Evolutionary conservation across 1,284 basidiomycete genomes (phyloP), one percentile per base, ranked within the genome.

Genomic region (Xerocomus amazonicus): DNA sequence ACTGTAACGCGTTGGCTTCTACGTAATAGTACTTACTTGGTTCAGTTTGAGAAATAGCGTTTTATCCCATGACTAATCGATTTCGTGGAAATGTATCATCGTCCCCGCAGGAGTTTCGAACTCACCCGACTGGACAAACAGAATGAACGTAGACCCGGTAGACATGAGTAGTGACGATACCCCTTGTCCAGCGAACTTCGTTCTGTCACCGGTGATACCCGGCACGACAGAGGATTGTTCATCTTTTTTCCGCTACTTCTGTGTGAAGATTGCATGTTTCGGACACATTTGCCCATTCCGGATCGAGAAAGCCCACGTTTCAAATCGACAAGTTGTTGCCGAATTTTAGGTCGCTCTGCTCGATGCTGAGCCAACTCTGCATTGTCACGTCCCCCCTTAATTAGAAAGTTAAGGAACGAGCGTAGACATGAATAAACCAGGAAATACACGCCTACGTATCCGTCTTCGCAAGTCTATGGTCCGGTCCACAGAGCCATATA

Each of bases 191-290:
- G 60, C 9, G 84, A 73, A 60, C 78, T 90, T 63, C n/a, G n/a
- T n/a, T n/a, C n/a, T n/a, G n/a, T n/a, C 88, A 36, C 92, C 90
- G 32, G 97, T 83, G 37, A 94, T 76, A 50, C 98, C 96, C 36
- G 93, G 92, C 31, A 98, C 91, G 57, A 87, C 93, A 68, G 89
- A 98, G 41, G 80, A 80, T 58, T 90, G 76, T 59, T 92, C 85
- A 59, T 94, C 91, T 63, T 83, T 84, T 68, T 93, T 87, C 60
- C 92, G 77, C 67, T 95, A 88, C 74, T 93, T 94, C 59, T 92
- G 83, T 17, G 95, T 96, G 55, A 98, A 98, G 77, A 73, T 97
- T 97, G 47, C 92, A 92, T 35, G 97, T 94, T 73, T 99, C 97
- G 12, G 97, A 95, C 59, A 99, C 86, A 60, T 74, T 84, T 59